phyloP scores from a whole-genome alignment of 495 filamentous ascomycete species.

The Baudoinia panamericana region DNA sequence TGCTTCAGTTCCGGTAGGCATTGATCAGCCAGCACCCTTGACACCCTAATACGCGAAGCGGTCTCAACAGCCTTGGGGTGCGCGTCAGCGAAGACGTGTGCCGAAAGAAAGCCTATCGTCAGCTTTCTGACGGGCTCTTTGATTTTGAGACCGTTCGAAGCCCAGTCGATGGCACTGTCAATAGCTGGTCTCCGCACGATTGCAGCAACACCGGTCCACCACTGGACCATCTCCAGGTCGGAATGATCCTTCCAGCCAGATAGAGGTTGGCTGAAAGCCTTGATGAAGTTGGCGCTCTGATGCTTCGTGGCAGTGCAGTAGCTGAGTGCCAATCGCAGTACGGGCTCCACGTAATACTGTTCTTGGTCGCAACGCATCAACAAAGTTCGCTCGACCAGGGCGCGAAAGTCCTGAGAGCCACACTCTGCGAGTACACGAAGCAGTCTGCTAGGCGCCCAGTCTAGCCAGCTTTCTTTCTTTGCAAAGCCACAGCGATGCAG shows the following conservation, averaged over 20 bases:
- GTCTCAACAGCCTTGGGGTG: not conserved
- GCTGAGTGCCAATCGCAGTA: slow-evolving; percentile 1
- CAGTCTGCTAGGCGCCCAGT: slow-evolving; percentile 1
- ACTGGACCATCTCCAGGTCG: not conserved
- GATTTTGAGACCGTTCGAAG: no score
- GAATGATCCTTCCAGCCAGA: not conserved
- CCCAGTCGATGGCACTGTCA: not conserved
- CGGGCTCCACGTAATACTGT: not conserved
- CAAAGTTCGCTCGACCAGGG: not conserved
- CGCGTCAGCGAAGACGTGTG: slow-evolving; percentile 4
- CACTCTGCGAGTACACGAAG: not conserved
- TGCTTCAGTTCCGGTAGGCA: not conserved
- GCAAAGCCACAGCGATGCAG: not conserved
- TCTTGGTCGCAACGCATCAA: not conserved
- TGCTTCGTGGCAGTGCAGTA: not conserved
- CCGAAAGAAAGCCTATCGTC: not conserved
- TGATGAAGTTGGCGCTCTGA: not conserved
- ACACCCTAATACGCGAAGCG: not conserved
- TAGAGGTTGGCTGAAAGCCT: not conserved
- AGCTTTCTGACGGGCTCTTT: not conserved
- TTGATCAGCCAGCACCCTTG: not conserved
- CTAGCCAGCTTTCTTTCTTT: not conserved
- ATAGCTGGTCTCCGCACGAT: not conserved
- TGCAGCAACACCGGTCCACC: not conserved
- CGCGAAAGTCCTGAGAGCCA: not conserved